These are phyloP conservation scores for Phytophthora citricola DNA, from an alignment of 352 stramenopile genomes.

Conservation along the genomic window DNA sequence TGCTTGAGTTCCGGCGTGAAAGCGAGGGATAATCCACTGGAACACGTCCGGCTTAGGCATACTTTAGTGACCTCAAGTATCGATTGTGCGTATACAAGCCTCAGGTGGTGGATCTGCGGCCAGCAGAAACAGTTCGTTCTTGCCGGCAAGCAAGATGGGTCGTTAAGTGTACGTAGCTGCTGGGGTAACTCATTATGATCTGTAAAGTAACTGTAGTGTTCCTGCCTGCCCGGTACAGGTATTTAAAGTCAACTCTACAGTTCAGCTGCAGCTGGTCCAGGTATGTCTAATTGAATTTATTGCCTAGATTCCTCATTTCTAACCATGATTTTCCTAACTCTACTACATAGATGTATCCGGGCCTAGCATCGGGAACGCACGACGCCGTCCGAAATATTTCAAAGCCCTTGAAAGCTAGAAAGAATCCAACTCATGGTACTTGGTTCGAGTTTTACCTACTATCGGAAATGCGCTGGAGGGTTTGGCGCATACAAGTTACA, in stretches of 20 bases:
- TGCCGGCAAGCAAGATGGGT: conserved; percentile 43
- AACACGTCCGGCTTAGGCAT: conserved; percentile 41
- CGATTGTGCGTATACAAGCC: conserved; percentile 23
- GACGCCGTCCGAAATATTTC: conserved; percentile 46
- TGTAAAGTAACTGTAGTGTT: no score
- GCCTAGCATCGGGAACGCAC: conserved; percentile 24
- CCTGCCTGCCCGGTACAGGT: conserved; percentile 13
- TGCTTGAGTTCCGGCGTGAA: conserved; percentile 44
- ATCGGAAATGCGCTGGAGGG: conserved; percentile 39
- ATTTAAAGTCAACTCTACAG: conserved; percentile 14
- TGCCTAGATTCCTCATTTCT: neutral
- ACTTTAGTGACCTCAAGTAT: conserved; percentile 5
- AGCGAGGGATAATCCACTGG: conserved; percentile 41
- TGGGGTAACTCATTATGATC: neutral
- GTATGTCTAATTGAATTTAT: conserved; percentile 5
- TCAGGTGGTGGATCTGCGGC: conserved; percentile 39
- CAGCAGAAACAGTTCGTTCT: conserved; percentile 40
- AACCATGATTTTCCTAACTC: neutral
- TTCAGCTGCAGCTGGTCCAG: conserved; percentile 25
- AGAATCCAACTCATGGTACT: neutral
- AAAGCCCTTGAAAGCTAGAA: conserved; percentile 8
- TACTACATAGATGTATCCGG: conserved; percentile 44
- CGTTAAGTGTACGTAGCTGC: conserved; percentile 38
- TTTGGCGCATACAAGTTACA: conserved; percentile 31
- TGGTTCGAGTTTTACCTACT: conserved; percentile 40